These are phyloP conservation scores for Pyrrhoderma lamaoense DNA, from an alignment of 1,284 basidiomycete genomes.

Conservation along the genomic window DNA sequence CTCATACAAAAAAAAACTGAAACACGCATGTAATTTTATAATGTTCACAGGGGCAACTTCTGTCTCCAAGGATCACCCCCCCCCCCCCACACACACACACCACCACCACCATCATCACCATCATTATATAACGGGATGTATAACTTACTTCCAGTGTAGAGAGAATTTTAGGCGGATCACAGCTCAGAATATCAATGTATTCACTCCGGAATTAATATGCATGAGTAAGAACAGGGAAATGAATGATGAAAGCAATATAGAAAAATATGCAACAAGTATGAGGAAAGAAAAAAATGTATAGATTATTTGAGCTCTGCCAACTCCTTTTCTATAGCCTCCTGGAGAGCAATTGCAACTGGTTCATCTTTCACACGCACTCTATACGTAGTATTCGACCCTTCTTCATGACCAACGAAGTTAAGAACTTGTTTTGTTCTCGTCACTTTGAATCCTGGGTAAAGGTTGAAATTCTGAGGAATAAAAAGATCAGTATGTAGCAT, in stretches of 20 bases:
- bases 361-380: constrained; percentile 58
- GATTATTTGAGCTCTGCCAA: constrained; percentile 28
- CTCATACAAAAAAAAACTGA: too few relatives aligned
- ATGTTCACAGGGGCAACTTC: background rate
- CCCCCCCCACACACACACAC: too few relatives aligned
- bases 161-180: background rate
- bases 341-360: constrained; percentile 50
- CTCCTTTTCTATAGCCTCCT: constrained; percentile 57
- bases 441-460: constrained; percentile 49
- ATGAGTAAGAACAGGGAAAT: background rate
- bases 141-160: too few relatives aligned
- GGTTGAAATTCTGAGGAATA: constrained; percentile 53
- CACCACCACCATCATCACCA: too few relatives aligned
- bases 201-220: background rate
- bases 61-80: too few relatives aligned
- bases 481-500: constrained; percentile 9
- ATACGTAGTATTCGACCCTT: constrained; percentile 49
- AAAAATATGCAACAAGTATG: background rate
- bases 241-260: background rate
- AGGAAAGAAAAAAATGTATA: background rate
- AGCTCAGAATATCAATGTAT: background rate
- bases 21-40: too few relatives aligned
- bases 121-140: too few relatives aligned
- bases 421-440: constrained; percentile 44
- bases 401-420: constrained; percentile 64